phyloP scores from a whole-genome alignment of 257 asterid species.

The Solanum ossicruentum region DNA sequence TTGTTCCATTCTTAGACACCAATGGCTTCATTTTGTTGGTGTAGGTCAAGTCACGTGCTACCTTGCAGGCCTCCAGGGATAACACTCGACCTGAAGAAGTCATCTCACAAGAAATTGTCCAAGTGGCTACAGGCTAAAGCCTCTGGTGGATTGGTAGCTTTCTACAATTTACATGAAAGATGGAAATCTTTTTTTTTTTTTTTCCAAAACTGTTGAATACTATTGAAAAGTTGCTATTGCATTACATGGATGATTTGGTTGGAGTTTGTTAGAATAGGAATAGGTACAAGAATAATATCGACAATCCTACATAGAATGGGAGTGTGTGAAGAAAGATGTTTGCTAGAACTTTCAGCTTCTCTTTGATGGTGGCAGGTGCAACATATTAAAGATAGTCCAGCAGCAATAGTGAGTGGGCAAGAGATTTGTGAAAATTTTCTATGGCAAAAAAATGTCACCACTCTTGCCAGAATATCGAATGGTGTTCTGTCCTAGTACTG shows the following conservation, averaged over 20 bases:
- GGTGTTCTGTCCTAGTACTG: background rate
- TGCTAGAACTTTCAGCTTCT: background rate
- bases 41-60: slow-evolving; percentile 85
- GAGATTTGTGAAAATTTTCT: background rate
- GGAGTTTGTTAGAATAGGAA: background rate
- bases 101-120: slow-evolving; percentile 88
- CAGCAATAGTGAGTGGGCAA: background rate
- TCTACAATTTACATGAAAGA: background rate
- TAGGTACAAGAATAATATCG: too few relatives aligned
- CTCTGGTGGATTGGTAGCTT: slow-evolving; percentile 53
- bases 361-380: background rate
- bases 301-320: background rate
- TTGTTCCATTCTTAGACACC: background rate
- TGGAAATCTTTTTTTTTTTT: background rate
- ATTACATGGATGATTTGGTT: background rate
- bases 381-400: background rate
- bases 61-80: slow-evolving; percentile 83
- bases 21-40: slow-evolving; percentile 13
- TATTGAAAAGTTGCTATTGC: background rate
- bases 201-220: background rate
- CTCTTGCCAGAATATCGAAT: background rate
- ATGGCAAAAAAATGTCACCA: background rate
- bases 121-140: slow-evolving; percentile 92
- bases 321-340: background rate
- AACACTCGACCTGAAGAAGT: slow-evolving; percentile 75